These are phyloP conservation scores for Chrysanthemum seticuspe DNA, from an alignment of 129 eudicot genomes.

Conservation along the genomic window DNA sequence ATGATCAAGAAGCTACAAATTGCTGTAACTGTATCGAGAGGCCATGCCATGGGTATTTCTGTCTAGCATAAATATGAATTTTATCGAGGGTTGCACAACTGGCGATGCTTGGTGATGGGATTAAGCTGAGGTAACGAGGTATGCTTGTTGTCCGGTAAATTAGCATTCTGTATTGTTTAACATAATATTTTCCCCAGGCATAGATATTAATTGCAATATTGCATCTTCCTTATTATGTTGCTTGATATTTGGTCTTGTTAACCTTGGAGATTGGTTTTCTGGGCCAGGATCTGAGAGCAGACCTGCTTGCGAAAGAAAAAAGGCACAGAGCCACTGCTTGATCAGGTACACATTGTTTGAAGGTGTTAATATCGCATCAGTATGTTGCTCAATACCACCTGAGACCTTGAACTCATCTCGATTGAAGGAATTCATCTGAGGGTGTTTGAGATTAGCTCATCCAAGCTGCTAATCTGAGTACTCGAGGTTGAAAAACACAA, in stretches of 20 bases:
- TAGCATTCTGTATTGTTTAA: too few relatives aligned
- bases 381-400: conserved; percentile 46
- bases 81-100: neutral
- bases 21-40: too few relatives aligned
- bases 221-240: neutral
- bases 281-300: conserved; percentile 6
- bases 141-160: neutral
- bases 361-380: conserved; percentile 59
- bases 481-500: too few relatives aligned
- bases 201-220: neutral
- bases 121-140: too few relatives aligned
- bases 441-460: too few relatives aligned
- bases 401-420: conserved; percentile 54
- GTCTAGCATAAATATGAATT: neutral
- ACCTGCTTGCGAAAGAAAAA: neutral
- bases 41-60: conserved; percentile 20
- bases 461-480: too few relatives aligned
- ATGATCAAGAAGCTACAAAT: too few relatives aligned
- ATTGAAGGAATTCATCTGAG: conserved; percentile 38
- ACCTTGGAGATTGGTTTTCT: neutral
- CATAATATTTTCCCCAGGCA: neutral
- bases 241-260: conserved; percentile 1
- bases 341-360: conserved; percentile 55
- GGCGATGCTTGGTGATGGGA: neutral
- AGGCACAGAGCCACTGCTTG: neutral